Base-by-base conservation (phyloP, 139 green algal species). In the Volvox africanus region DNA sequence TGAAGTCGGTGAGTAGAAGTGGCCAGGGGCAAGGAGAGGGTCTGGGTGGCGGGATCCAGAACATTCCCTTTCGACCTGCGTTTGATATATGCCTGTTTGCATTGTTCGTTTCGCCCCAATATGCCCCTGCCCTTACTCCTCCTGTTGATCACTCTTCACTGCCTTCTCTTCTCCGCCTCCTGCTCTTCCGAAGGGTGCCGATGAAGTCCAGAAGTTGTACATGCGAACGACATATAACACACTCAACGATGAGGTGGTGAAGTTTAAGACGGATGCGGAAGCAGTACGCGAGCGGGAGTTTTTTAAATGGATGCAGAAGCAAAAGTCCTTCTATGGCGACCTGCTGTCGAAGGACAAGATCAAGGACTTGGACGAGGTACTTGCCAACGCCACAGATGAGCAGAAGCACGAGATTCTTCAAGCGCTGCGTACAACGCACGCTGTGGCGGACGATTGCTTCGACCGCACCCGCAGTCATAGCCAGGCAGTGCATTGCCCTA, bases 291-390 rank as follows among this genome's bases (percentile, higher is more conserved):
- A 88, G 78, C 33, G 76, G 2, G 76, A 89, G 76, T 88, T 88
- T 37, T 88, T 84, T 79, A 81, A 90, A 24, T 93, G 91, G 91
- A 93, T 93, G 91, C 32, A 20, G 22, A 71, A 55, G n/a, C 91
- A 93, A 62, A 82, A 92, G 87, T 79, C 88, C 5, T 93, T 88
- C 55, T 93, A 91, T 68, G 62, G 73, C n/a, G 91, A 93, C 36
- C 87, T 93, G 86, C 65, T 93, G 35, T 20, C 55, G 12, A 78
- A 55, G n/a, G 83, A 44, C n/a, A 78, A 84, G 61, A 37, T 32
- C 11, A 21, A 77, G 44, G 88, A 92, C 50, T 35, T 93, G 71
- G 91, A 93, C 20, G 1, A 36, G 12, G 0, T 92, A 24, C 35
- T 93, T n/a, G 36, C 12, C 14, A 82, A 18, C 9, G 91, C 71